Evolutionary conservation across 305 asterid species (phyloP).

Genomic region (Fraxinus sp.): DNA sequence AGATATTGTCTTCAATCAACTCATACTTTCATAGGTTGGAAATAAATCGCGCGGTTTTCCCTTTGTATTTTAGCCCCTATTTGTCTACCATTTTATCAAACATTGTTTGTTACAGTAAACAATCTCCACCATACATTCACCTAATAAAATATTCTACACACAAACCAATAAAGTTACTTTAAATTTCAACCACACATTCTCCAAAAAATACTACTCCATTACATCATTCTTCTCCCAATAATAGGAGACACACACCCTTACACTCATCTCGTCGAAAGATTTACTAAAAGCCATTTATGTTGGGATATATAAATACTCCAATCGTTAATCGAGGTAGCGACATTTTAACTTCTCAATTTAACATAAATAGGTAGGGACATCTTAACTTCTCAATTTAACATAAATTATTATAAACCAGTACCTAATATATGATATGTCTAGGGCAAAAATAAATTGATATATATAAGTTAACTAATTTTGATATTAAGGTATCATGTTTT

Average conservation of each 20-base stretch:
- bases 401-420: not conserved
- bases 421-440: not conserved
- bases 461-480: conserved; percentile 15
- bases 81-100: no score
- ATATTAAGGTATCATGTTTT: conserved; percentile 1
- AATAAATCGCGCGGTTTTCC: not conserved
- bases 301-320: not conserved
- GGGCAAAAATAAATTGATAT: not conserved
- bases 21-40: not conserved
- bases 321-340: not conserved
- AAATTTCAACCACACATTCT: no score
- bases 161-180: no score
- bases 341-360: not conserved
- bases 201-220: no score
- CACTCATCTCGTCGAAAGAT: not conserved
- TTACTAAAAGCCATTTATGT: not conserved
- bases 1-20: not conserved
- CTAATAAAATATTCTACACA: no score
- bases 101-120: no score
- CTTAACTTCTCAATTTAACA: not conserved
- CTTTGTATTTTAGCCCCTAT: not conserved
- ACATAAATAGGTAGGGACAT: not conserved
- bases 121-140: no score
- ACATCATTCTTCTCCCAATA: no score
- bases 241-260: not conserved